Conservation (phyloP, 169 alveolate genomes). For the Cryptosporidium ubiquitum region DNA sequence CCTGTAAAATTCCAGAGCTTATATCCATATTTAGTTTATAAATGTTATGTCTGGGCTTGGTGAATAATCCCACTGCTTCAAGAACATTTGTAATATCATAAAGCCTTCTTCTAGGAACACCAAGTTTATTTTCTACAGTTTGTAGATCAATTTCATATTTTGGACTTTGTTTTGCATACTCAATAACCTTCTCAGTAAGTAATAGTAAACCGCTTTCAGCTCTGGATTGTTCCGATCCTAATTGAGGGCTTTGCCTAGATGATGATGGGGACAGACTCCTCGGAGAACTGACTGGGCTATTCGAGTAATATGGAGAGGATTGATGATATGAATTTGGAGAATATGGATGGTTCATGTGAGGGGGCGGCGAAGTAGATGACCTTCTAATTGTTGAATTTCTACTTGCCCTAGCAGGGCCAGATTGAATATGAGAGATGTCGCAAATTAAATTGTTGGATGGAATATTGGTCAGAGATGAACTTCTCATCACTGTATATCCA, state of each 20-base stretch:
- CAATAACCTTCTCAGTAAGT: conserved; percentile 68
- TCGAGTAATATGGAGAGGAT: conserved; percentile 47
- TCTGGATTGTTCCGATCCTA: conserved; percentile 50
- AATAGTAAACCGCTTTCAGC: conserved; percentile 65
- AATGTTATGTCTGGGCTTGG: conserved; percentile 38
- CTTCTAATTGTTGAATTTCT: conserved; percentile 16
- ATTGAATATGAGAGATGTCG: not conserved
- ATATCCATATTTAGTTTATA: conserved; percentile 55
- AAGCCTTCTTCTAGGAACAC: conserved; percentile 70
- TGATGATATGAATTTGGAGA: conserved; percentile 54
- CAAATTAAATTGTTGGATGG: not conserved
- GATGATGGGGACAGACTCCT: conserved; percentile 43
- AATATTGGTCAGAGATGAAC: not conserved
- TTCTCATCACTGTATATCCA: conserved; percentile 46
- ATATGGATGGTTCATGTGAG: conserved; percentile 13
- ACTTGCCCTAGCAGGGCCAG: conserved; percentile 21
- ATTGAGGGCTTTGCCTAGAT: conserved; percentile 37
- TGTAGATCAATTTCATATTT: conserved; percentile 63
- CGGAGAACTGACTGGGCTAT: conserved; percentile 43
- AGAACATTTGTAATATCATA: conserved; percentile 67
- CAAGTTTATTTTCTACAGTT: conserved; percentile 36
- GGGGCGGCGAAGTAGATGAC: conserved; percentile 50
- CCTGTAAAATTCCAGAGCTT: conserved; percentile 33
- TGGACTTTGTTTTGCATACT: conserved; percentile 61
- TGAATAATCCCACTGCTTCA: conserved; percentile 67